Evolutionary conservation across 2,329 filamentous ascomycete species (phyloP).

Genomic region (Colletotrichum lindemuthianum): DNA sequence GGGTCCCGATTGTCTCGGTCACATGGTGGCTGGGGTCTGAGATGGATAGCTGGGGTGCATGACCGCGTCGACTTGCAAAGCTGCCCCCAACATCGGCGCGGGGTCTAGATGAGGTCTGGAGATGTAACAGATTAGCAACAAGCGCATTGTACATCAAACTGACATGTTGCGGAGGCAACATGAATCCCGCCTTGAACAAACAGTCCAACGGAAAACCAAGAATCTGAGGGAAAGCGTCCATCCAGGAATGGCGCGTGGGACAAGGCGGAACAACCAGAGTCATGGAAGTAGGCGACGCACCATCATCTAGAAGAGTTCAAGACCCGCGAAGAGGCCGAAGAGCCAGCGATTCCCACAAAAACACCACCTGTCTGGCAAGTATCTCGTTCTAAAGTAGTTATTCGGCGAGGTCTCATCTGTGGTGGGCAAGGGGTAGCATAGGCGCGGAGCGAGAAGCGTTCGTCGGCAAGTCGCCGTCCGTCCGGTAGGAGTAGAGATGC

Average conservation of each 20-base stretch:
- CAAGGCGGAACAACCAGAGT: neutral
- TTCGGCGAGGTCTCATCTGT: constrained; percentile 34
- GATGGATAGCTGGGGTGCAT: constrained; percentile 70
- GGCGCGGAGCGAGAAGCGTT: constrained; percentile 18
- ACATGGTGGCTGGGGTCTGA: constrained; percentile 94
- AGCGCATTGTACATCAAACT: neutral
- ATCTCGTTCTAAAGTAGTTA: constrained; percentile 30
- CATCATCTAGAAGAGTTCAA: constrained; percentile 58
- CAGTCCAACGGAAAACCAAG: too few species aligned
- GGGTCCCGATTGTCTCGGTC: constrained; percentile 90
- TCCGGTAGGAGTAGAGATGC: constrained; percentile 13
- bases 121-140: constrained; percentile 38
- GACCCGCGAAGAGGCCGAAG: constrained; percentile 50
- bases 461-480: neutral
- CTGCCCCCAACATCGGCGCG: constrained; percentile 65
- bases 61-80: constrained; percentile 68
- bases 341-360: constrained; percentile 44
- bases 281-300: constrained; percentile 48
- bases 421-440: constrained; percentile 24
- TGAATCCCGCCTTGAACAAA: too few species aligned
- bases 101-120: constrained; percentile 67
- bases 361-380: constrained; percentile 29
- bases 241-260: neutral
- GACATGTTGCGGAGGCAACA: too few species aligned
- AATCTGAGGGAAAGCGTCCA: too few species aligned